Conservation (phyloP, 352 stramenopile species). For the Phytophthora ohioensis region DNA sequence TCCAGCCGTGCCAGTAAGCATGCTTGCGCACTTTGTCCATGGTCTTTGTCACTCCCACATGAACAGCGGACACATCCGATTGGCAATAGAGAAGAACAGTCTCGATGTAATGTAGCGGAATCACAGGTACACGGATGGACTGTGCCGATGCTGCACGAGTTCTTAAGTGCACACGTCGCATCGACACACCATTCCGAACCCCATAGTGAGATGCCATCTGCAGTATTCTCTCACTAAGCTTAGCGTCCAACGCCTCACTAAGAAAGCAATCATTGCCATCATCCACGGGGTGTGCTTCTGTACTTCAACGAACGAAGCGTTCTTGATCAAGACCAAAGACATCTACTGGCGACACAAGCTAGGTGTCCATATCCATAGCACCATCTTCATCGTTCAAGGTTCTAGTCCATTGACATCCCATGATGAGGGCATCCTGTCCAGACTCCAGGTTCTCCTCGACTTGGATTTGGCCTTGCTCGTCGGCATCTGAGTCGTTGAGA, state of each 20-base stretch:
- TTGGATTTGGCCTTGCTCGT: too few species aligned
- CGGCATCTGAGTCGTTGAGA: too few species aligned
- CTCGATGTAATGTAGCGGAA: neutral
- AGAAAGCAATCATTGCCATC: neutral
- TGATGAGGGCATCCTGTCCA: too few species aligned
- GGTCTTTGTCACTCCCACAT: too few species aligned
- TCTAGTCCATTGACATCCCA: too few species aligned
- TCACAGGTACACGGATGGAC: neutral
- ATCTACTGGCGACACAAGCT: neutral
- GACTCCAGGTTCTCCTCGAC: too few species aligned
- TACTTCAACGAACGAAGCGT: neutral
- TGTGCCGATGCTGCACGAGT: neutral
- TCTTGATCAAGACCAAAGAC: neutral
- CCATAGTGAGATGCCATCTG: neutral
- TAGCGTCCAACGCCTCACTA: neutral
- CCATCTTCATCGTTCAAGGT: too few species aligned
- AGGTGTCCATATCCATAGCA: too few species aligned
- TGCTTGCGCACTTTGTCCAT: too few species aligned
- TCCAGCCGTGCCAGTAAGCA: too few species aligned
- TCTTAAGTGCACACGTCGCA: neutral
- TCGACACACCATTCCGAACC: neutral
- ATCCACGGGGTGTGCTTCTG: neutral
- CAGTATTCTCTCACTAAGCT: neutral
- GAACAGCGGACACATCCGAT: neutral
- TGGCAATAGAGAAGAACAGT: neutral